Percentiles rank a stretch among this genome's conserved stretches.
These are phyloP conservation scores for Penicillium paradoxum DNA, from an alignment of 495 filamentous ascomycete genomes.

Conservation along the genomic window DNA sequence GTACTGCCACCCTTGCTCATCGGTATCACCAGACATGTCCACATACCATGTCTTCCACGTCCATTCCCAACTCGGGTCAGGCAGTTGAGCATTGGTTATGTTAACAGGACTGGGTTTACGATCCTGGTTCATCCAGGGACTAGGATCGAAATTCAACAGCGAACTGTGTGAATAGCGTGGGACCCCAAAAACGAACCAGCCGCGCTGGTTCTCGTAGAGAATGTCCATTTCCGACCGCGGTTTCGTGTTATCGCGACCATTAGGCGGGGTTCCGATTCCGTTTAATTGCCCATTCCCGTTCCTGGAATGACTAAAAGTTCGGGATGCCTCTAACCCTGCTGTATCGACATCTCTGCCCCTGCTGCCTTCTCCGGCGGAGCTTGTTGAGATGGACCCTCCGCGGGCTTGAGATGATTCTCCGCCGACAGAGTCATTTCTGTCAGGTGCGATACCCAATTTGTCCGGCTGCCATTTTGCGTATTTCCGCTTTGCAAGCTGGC, in stretches of 20 bases:
- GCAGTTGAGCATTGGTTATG: slow-evolving; percentile 85
- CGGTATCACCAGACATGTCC: slow-evolving; percentile 80
- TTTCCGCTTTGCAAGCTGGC: slow-evolving; percentile 50
- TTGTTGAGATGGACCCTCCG: slow-evolving; percentile 20
- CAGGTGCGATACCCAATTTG: slow-evolving; percentile 31
- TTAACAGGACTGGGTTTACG: slow-evolving; percentile 73
- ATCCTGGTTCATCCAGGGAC: slow-evolving; percentile 75
- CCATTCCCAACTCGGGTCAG: slow-evolving; percentile 96
- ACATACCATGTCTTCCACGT: slow-evolving; percentile 92
- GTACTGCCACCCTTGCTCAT: slow-evolving; percentile 95
- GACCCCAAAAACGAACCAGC: slow-evolving; percentile 81
- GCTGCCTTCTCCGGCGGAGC: slow-evolving; percentile 14
- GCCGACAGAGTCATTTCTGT: slow-evolving; percentile 15
- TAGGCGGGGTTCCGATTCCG: slow-evolving; percentile 9
- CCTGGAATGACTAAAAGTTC: slow-evolving; percentile 14
- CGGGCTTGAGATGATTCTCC: slow-evolving; percentile 21
- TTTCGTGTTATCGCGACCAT: slow-evolving; percentile 6
- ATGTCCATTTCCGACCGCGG: slow-evolving; percentile 64
- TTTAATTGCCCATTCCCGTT: slow-evolving; percentile 12
- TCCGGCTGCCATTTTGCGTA: slow-evolving; percentile 60
- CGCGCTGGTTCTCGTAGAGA: slow-evolving; percentile 90
- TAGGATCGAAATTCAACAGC: slow-evolving; percentile 79
- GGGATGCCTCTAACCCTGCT: slow-evolving; percentile 16
- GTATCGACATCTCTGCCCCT: slow-evolving; percentile 10
- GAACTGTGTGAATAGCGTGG: slow-evolving; percentile 82